Base-by-base conservation (phyloP, 1,284 basidiomycete species). In the Stygiomarasmius scandens region DNA sequence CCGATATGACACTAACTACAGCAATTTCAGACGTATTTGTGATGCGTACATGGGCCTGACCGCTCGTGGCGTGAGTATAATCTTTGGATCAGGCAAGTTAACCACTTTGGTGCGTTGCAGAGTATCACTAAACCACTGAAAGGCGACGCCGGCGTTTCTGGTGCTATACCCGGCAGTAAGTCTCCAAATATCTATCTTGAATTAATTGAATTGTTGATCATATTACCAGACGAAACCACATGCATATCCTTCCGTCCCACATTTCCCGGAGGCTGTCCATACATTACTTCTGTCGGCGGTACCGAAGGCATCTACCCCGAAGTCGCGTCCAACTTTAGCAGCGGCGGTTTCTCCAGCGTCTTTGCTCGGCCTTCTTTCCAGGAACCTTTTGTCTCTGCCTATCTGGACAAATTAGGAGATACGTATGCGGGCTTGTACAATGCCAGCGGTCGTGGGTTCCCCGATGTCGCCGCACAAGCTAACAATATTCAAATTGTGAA, bases 401-500 rank as follows among this genome's bases (percentile, higher is more conserved):
- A 52, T 46, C 50, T 57, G 5, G 55, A 52, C 2, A 52, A 52
- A 9, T 16, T 41, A 8, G 55, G 50, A 6, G 45, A 57, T n/a
- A 57, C 50, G 2, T 57, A 52, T 34, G 29, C 41, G 14, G 50
- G 55, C 8, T 24, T 46, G 22, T 57, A 36, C 36, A 57, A 57
- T 34, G 29, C 50, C 2, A 57, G 55, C 29, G 55, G 55, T 20
- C 49, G 55, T 41, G 55, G 29, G 6, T 52, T 77, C 57, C 86
- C 86, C 2, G 86, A 88, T 62, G 81, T 89, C 24, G 70, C 86
- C 1, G 84, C 85, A 0, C 84, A 85, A 64, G 78, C 78, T 5
- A 73, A 77, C 54, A 69, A 69, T 54, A 83, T 78, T 74, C 70
- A 72, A 6, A 75, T 84, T 48, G 76, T 74, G 64, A 61, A 75